Conservation (phyloP, 441 rosid species). For the Pelargonium australe region DNA sequence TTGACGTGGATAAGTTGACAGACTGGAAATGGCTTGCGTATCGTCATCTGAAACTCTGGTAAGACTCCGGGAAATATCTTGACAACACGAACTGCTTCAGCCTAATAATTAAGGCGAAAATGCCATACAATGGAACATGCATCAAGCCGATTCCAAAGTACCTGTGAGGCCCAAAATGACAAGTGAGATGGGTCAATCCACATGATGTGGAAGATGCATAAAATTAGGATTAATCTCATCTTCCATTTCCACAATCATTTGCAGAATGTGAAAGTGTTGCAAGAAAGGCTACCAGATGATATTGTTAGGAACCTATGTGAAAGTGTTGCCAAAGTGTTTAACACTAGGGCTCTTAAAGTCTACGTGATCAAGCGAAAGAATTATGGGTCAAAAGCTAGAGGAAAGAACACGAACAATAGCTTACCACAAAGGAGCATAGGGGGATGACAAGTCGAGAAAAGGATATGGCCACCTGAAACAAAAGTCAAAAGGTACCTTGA, state of each 20-base stretch:
- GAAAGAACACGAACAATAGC: neutral
- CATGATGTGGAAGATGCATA: too few species aligned
- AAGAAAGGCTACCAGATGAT: too few species aligned
- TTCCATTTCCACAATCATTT: too few species aligned
- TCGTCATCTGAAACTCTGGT: neutral
- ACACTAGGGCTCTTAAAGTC: too few species aligned
- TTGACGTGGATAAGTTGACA: too few species aligned
- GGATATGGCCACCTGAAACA: conserved; percentile 89
- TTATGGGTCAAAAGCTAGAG: neutral
- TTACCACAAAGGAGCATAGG: conserved; percentile 75
- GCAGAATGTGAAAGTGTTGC: neutral
- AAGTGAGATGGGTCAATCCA: neutral
- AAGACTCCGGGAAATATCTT: conserved; percentile 34
- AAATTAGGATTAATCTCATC: too few species aligned
- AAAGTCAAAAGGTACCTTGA: neutral
- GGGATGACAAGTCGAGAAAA: conserved; percentile 70
- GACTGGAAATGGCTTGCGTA: neutral
- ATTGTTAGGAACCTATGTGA: too few species aligned
- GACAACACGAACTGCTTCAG: conserved; percentile 48
- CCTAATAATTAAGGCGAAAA: conserved; percentile 52
- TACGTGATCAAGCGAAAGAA: neutral
- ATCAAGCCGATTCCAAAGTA: conserved; percentile 59
- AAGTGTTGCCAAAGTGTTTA: neutral
- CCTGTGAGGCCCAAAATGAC: conserved; percentile 37
- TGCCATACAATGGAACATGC: conserved; percentile 59